These are phyloP conservation scores for Gnaphalium uliginosum DNA, from an alignment of 129 eudicot genomes.

Conservation along the genomic window DNA sequence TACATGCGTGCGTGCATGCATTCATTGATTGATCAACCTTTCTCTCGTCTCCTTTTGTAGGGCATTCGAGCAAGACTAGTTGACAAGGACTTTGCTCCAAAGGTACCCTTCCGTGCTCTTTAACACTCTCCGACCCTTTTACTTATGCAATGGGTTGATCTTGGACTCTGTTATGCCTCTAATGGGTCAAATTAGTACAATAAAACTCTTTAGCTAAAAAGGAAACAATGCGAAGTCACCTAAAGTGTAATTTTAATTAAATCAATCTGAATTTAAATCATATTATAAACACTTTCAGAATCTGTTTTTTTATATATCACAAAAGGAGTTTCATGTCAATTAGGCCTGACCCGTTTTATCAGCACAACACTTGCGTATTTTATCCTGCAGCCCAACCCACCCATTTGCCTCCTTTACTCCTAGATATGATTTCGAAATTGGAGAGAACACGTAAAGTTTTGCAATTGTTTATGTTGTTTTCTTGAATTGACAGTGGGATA, in stretches of 20 bases:
- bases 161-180: background rate
- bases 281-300: too few species aligned
- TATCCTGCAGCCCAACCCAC: background rate
- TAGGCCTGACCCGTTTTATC: background rate
- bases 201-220: background rate
- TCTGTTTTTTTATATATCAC: too few species aligned
- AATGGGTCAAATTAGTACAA: background rate
- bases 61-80: slow-evolving; percentile 90
- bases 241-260: background rate
- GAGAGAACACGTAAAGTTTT: background rate
- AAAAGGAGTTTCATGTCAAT: background rate
- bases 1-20: background rate
- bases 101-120: slow-evolving; percentile 42
- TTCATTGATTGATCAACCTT: background rate
- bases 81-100: slow-evolving; percentile 90
- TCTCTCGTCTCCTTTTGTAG: slow-evolving; percentile 32
- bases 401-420: background rate
- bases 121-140: slow-evolving; percentile 8
- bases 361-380: background rate
- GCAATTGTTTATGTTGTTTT: background rate
- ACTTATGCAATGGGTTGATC: background rate
- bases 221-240: background rate
- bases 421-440: background rate
- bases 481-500: slow-evolving; percentile 65
- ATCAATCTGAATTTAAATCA: too few species aligned